These are phyloP conservation scores for Herpotrichia juniperi DNA, from an alignment of 2,329 filamentous ascomycete genomes.

Conservation along the genomic window DNA sequence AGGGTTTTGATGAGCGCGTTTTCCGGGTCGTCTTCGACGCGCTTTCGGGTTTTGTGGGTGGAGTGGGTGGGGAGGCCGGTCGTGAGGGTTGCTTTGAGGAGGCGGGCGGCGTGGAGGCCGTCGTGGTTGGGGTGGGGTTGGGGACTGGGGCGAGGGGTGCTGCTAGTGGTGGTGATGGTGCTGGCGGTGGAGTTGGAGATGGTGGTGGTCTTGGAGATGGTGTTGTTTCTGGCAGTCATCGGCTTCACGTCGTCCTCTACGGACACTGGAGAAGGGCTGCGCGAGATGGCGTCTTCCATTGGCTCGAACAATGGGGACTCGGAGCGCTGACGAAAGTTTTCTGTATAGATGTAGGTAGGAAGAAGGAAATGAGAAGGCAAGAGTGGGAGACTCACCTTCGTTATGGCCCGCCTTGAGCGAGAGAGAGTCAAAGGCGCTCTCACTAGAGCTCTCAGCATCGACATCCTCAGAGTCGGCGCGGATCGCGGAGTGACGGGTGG, in stretches of 20 bases:
- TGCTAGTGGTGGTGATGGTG: not conserved
- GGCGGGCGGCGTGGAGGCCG: conserved; percentile 21
- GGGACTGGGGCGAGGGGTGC: not conserved
- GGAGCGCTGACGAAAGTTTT: not conserved
- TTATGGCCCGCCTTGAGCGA: not conserved
- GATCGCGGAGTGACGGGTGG: not conserved
- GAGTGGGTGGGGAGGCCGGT: conserved; percentile 17
- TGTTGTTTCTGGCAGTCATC: not conserved
- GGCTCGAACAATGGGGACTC: conserved; percentile 17
- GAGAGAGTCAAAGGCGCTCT: not conserved
- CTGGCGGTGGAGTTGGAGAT: not conserved
- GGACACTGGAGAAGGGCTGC: not conserved
- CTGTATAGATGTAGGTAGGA: not conserved
- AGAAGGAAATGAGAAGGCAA: not conserved
- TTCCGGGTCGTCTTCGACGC: conserved; percentile 32
- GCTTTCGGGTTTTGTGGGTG: conserved; percentile 14
- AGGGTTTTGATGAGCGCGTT: conserved; percentile 40
- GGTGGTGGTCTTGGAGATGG: not conserved
- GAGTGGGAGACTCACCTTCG: not conserved
- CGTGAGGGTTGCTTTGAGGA: conserved; percentile 20
- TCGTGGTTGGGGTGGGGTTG: not conserved
- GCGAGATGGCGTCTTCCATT: conserved; percentile 1
- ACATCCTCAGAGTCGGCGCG: not conserved
- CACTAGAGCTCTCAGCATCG: not conserved
- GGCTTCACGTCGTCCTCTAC: not conserved